Evolutionary conservation across 176 grass and related monocot genomes (phyloP).

Genomic region (Eleusine coracana): DNA sequence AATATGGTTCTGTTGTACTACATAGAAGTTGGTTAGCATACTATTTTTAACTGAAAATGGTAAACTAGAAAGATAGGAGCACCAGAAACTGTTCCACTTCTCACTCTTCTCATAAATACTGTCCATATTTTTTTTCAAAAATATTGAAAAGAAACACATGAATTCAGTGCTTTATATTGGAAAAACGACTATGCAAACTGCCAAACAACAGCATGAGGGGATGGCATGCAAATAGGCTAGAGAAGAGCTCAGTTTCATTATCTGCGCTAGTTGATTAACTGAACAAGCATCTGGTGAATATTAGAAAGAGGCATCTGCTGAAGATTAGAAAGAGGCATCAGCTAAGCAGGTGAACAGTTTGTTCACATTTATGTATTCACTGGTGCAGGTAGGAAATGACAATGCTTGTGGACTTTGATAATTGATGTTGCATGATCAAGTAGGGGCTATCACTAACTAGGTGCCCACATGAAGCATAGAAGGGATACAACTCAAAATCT

Average conservation of each 20-base stretch:
- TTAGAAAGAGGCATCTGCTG: no score
- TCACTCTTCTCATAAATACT: neutral
- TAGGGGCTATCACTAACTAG: constrained; percentile 33
- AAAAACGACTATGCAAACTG: neutral
- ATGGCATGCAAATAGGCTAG: neutral
- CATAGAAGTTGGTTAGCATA: no score
- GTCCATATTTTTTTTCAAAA: no score
- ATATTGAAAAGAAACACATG: no score
- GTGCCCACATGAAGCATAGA: constrained; percentile 35
- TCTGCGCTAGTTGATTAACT: neutral
- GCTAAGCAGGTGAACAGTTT: neutral
- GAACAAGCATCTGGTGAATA: neutral
- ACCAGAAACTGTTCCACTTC: neutral
- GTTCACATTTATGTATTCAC: constrained; percentile 1
- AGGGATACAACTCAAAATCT: constrained; percentile 32
- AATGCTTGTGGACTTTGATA: constrained; percentile 24
- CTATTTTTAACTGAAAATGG: neutral
- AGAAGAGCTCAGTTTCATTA: neutral
- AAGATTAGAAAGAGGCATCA: neutral
- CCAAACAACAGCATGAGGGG: neutral
- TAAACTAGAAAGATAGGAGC: neutral
- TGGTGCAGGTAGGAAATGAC: neutral
- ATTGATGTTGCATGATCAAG: constrained; percentile 23
- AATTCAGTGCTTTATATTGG: no score
- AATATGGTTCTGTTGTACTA: no score